Evolutionary conservation across 2,329 filamentous ascomycete species (phyloP).

Genomic region (Fusarium continuum): DNA sequence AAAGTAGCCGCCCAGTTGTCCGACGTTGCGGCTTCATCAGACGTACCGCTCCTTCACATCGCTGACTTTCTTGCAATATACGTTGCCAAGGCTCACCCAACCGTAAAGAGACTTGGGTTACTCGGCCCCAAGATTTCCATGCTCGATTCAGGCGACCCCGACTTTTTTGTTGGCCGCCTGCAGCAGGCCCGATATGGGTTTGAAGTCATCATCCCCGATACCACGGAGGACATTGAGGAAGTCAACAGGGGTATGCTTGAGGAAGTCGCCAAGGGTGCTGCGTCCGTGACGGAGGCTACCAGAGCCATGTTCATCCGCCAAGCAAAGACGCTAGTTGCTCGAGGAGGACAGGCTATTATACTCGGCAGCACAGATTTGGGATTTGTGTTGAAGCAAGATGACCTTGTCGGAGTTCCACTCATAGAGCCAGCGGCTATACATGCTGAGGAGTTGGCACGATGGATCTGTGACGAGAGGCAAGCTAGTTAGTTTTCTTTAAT

Average conservation of each 20-base stretch:
- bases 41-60: not conserved
- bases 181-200: not conserved
- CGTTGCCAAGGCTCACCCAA: not conserved
- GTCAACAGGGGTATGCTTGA: not conserved
- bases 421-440: not conserved
- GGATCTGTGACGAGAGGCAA: slow-evolving; percentile 1
- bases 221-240: not conserved
- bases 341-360: not conserved
- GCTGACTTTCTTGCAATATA: not conserved
- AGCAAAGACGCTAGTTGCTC: not conserved
- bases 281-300: not conserved
- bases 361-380: not conserved
- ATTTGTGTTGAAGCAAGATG: not conserved
- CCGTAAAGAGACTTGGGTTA: not conserved
- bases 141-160: not conserved
- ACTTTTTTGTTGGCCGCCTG: not conserved
- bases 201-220: not conserved
- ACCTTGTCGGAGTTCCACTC: not conserved
- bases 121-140: not conserved
- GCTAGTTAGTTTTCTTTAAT: no score
- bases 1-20: not conserved
- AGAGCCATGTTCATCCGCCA: not conserved
- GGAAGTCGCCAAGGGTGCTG: not conserved
- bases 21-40: not conserved
- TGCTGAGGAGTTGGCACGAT: not conserved